Evolutionary conservation across 2,329 filamentous ascomycete genomes (phyloP), one percentile per base, ranked within the genome.

Genomic region (Clarireedia monteithiana): DNA sequence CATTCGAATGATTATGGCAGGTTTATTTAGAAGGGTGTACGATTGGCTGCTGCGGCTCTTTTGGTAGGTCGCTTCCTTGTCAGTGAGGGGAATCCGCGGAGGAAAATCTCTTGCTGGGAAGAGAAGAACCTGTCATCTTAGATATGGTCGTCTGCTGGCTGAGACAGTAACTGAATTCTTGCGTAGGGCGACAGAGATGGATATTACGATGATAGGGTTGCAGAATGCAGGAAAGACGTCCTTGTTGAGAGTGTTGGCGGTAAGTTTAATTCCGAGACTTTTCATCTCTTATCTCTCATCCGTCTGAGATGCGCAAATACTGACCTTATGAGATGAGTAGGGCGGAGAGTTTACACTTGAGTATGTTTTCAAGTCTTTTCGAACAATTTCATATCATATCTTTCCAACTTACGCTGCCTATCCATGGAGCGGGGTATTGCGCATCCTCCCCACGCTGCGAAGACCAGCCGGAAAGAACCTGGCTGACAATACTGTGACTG

Each of bases 161-260:
- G 14, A 24, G 26, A 26, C 26, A 47, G 9, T 47, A n/a, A 47
- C 26, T 47, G 45, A 49, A 39, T 40, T 47, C 34, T 17, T 40
- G 26, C 50, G 48, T 66, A 96, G 92, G 94, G 91, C 92, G 65
- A 95, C 91, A 64, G 94, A 99, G 78, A 96, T 99, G 91, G 94
- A 99, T 75, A 92, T 99, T 71, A 97, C 94, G 65, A 95, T 99
- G 87, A 92, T 99, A 71, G 94, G 94, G 24, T 77, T 99, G 70
- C 94, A 99, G 72, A 97, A 97, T 76, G 94, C 94, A 58, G 94
- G 94, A 69, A 99, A 99, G 77, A 97, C 94, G 40, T 97, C 92
- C 60, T 74, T 99, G 69, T 78, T 99, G 72, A 83, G 91, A 66
- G 92, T 97, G 67, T 80, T 99, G 67, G 91, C 92, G 77, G 94